phyloP scores from a whole-genome alignment of 108 stramenopile species.

The Skeletonema tropicum region DNA sequence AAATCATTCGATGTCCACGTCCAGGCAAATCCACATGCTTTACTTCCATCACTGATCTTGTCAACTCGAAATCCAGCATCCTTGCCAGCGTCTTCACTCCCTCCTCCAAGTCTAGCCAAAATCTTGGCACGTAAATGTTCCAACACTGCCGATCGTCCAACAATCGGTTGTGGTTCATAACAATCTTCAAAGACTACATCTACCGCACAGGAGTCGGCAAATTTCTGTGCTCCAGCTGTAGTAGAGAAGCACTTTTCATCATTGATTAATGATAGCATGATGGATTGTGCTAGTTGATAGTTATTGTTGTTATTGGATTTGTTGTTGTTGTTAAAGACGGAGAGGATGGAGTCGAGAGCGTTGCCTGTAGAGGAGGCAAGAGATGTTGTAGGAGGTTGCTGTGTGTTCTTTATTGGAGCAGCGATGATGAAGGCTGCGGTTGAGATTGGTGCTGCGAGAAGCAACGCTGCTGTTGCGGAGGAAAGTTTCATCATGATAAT shows the following conservation, averaged over 20 bases:
- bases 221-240: constrained; percentile 54
- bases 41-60: constrained; percentile 68
- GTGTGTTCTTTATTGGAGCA: background rate
- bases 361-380: background rate
- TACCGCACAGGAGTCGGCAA: constrained; percentile 69
- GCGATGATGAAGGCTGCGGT: background rate
- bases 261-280: constrained; percentile 38
- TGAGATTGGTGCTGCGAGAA: background rate
- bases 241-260: constrained; percentile 65
- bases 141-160: constrained; percentile 47
- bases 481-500: background rate
- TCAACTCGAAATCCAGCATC: constrained; percentile 66
- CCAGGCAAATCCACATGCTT: constrained; percentile 83
- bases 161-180: constrained; percentile 71
- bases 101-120: constrained; percentile 21
- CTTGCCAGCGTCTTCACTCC: constrained; percentile 38
- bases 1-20: constrained; percentile 58
- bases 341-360: constrained; percentile 6
- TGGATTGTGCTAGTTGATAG: constrained; percentile 34
- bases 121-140: constrained; percentile 22
- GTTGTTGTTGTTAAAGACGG: background rate
- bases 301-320: constrained; percentile 4
- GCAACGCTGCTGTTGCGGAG: background rate
- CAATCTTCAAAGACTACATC: constrained; percentile 75
- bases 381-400: background rate